Base-by-base conservation (phyloP, 768 basidiomycete species). In the Boletus vermiculosoides region DNA sequence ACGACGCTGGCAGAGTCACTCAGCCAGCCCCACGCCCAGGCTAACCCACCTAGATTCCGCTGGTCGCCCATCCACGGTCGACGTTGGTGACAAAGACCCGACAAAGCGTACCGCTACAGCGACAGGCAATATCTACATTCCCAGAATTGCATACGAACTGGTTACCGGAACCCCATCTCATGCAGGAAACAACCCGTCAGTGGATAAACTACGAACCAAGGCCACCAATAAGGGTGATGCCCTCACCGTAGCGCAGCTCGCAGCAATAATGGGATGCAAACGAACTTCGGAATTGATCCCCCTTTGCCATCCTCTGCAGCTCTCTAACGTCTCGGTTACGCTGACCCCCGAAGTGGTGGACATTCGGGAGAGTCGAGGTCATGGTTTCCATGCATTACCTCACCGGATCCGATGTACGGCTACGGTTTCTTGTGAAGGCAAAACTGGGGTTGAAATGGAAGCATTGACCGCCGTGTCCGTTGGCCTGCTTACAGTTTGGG, bases 391-490 rank as follows among this genome's bases (percentile, higher is more conserved):
- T 30, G 39, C 37, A 23, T 49, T 62, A 50, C 74, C 66, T 54
- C 79, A 80, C 70, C 82, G 77, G 63, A 82, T 92, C 50, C 62
- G 78, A 31, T 91, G 88, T 62, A 71, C 74, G 36, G 89, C 86
- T 25, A 86, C 83, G 9, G 89, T 92, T 36, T 77, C 85, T 40
- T 90, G 87, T 61, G 82, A 86, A 69, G 89, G 90, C 15, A 86
- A 85, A 70, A 92, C 92, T 15, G 90, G 94, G 5, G 90, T 94
- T 20, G 92, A 94, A 76, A 94, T 98, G 89, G 95, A 97, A 73
- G 94, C 93, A 23, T 69, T 95, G 54, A 90, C 87, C n/a, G 87
- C 87, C 23, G 93, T 92, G 10, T 85, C 85, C 1, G 77, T 90
- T 31, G 86, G 86, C 6, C 77, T 91, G 33, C 75, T 95, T 52